phyloP scores from a whole-genome alignment of 495 filamentous ascomycete genomes.

The Parmelia sp. region DNA sequence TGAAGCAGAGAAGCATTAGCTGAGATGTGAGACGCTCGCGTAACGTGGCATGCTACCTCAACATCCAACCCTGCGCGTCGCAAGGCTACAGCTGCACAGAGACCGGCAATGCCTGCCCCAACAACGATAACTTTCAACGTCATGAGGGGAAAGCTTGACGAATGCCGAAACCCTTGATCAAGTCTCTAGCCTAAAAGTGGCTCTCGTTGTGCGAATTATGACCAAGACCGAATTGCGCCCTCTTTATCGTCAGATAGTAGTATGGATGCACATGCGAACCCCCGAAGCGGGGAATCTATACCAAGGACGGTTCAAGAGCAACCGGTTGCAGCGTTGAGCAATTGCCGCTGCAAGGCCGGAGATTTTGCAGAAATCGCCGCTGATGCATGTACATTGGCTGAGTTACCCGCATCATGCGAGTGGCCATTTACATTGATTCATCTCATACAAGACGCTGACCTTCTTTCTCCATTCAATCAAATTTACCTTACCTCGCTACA shows the following conservation, averaged over 20 bases:
- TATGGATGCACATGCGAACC: slow-evolving; percentile 1
- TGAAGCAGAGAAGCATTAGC: slow-evolving; percentile 13
- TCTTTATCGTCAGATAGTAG: slow-evolving; percentile 10
- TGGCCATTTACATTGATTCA: slow-evolving; percentile 7
- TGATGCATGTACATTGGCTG: slow-evolving; percentile 1
- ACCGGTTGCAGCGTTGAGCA: slow-evolving; percentile 1
- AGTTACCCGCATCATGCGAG: slow-evolving; percentile 5
- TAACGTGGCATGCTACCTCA: slow-evolving; percentile 22
- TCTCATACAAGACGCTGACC: not conserved
- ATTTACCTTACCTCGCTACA: not conserved
- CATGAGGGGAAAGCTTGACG: slow-evolving; percentile 6
- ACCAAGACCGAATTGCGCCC: slow-evolving; percentile 6
- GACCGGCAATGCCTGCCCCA: slow-evolving; percentile 28
- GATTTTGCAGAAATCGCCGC: slow-evolving; percentile 4
- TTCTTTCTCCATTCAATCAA: slow-evolving; percentile 3
- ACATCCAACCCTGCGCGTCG: slow-evolving; percentile 49
- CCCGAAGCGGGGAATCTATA: not conserved
- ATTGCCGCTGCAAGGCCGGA: slow-evolving; percentile 5
- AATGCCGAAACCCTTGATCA: slow-evolving; percentile 6
- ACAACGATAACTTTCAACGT: slow-evolving; percentile 44
- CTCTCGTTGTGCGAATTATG: slow-evolving; percentile 6
- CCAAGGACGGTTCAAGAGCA: slow-evolving; percentile 1
- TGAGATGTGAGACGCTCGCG: not conserved
- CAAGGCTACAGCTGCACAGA: slow-evolving; percentile 51
- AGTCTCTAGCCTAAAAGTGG: slow-evolving; percentile 3